phyloP scores from a whole-genome alignment of 148 eudicot species.

The Hydrangea macrophylla region DNA sequence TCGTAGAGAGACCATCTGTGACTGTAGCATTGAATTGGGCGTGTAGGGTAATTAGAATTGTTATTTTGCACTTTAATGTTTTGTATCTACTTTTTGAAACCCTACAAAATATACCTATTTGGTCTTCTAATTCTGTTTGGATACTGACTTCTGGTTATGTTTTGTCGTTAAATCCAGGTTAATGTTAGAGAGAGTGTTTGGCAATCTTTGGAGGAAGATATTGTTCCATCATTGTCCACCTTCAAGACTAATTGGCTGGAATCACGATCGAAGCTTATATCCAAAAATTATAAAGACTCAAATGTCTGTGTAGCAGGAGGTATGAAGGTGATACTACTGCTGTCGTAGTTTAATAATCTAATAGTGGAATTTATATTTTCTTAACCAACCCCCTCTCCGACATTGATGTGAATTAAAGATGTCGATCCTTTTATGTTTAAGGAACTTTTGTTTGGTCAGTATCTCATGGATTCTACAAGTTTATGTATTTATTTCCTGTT shows the following conservation, averaged over 20 bases:
- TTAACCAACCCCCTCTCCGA: background rate
- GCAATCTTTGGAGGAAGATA: conserved; percentile 84
- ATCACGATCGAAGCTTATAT: conserved; percentile 58
- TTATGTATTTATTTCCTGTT: no score
- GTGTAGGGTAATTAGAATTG: background rate
- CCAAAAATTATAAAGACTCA: conserved; percentile 56
- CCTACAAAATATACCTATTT: background rate
- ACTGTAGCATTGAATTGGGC: background rate
- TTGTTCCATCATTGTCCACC: conserved; percentile 60
- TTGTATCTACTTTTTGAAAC: background rate
- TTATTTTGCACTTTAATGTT: background rate
- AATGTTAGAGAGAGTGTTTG: conserved; percentile 68
- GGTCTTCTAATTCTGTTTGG: background rate
- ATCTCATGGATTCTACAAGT: background rate
- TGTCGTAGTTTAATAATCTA: background rate
- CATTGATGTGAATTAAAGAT: background rate
- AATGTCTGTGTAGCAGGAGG: conserved; percentile 95
- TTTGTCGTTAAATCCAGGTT: conserved; percentile 37
- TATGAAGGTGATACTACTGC: conserved; percentile 35
- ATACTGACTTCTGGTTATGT: background rate
- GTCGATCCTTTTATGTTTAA: background rate
- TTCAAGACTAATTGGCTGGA: conserved; percentile 88
- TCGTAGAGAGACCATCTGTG: no score
- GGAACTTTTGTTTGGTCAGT: background rate
- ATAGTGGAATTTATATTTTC: background rate